These are phyloP conservation scores for Prunus campanulata DNA, from an alignment of 306 rosid species.

Conservation along the genomic window DNA sequence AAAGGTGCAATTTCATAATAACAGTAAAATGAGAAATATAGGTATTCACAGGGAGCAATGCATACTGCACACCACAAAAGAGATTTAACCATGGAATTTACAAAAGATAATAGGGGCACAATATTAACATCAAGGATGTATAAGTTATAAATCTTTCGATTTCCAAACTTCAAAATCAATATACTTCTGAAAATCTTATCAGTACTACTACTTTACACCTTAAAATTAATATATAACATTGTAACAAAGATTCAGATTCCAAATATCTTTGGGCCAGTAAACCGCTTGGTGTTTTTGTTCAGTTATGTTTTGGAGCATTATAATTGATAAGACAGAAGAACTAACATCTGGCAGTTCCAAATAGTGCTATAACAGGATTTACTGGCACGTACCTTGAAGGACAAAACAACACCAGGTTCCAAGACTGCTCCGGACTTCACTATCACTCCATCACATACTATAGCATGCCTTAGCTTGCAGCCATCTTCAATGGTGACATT, in stretches of 20 bases:
- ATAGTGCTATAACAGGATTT: background rate
- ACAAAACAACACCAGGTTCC: conserved; percentile 87
- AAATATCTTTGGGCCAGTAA: background rate
- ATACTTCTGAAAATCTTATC: background rate
- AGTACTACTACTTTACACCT: conserved; percentile 1
- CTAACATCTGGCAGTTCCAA: conserved; percentile 14
- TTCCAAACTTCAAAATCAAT: background rate
- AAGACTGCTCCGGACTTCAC: conserved; percentile 70
- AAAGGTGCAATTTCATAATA: background rate
- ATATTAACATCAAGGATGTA: background rate
- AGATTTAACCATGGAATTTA: background rate
- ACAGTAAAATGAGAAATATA: background rate
- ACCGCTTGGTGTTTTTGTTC: background rate
- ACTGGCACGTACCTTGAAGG: conserved; percentile 72
- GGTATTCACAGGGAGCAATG: background rate
- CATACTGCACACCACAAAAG: conserved; percentile 1
- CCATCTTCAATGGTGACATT: conserved; percentile 86
- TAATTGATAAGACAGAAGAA: conserved; percentile 13
- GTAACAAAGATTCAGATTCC: background rate
- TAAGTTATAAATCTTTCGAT: background rate
- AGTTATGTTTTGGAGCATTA: background rate
- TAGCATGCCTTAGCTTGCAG: conserved; percentile 77
- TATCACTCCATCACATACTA: conserved; percentile 86
- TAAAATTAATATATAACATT: background rate
- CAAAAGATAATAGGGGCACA: background rate